Evolutionary conservation across 2,329 filamentous ascomycete species (phyloP).

Genomic region (Paraphoma sp.): DNA sequence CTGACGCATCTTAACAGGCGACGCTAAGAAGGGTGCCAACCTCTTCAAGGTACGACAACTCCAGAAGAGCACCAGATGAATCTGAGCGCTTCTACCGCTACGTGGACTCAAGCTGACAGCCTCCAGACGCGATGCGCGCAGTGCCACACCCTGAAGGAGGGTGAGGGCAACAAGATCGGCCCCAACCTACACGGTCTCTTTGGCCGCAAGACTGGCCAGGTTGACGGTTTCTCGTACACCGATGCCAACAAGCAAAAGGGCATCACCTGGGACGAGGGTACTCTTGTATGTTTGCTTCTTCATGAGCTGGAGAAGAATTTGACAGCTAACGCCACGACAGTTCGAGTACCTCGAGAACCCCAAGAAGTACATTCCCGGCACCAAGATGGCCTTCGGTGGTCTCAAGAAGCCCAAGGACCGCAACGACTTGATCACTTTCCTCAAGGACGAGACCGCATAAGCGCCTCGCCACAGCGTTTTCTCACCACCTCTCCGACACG

Average conservation of each 20-base stretch:
- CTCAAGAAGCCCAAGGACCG: constrained; percentile 99
- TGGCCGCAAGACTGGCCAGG: constrained; percentile 90
- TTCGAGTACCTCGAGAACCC: constrained; percentile 99
- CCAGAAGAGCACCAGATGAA: background rate
- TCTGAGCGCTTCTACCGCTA: constrained; percentile 2
- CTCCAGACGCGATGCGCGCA: constrained; percentile 86
- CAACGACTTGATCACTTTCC: constrained; percentile 94
- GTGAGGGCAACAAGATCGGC: constrained; percentile 96
- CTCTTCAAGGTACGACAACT: constrained; percentile 79
- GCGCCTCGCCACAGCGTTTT: constrained; percentile 42
- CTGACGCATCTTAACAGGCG: constrained; percentile 65
- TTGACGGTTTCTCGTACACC: constrained; percentile 95
- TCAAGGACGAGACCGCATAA: constrained; percentile 74
- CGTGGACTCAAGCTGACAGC: constrained; percentile 27
- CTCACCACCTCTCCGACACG: constrained; percentile 23
- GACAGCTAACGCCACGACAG: constrained; percentile 53
- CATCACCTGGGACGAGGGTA: constrained; percentile 83
- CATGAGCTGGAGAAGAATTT: background rate
- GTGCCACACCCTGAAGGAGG: constrained; percentile 94
- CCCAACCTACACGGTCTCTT: constrained; percentile 97
- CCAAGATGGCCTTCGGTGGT: constrained; percentile 99
- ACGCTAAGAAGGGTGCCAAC: constrained; percentile 94
- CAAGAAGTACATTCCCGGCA: constrained; percentile 99
- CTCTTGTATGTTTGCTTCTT: constrained; percentile 68
- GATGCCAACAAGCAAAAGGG: constrained; percentile 99